A percentile compares a stretch with the other conserved stretches of the same genome.
Evolutionary conservation across 1,284 basidiomycete species (phyloP).

Genomic region (Ceratorhiza oryzae-sativae): DNA sequence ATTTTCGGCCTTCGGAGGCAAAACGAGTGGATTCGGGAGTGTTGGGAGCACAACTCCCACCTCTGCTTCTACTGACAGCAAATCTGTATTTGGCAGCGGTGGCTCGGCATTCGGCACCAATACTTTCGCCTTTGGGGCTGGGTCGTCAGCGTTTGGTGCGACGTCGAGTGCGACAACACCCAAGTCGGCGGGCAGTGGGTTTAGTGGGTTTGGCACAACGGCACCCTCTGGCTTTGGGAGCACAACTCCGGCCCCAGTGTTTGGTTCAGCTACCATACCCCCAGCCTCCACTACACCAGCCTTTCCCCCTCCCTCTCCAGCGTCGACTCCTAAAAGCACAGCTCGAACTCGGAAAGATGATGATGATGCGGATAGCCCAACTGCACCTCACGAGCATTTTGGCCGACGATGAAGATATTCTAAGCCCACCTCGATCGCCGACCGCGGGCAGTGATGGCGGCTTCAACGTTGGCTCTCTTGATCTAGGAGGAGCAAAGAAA

Average conservation of each 20-base stretch:
- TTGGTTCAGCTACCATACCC: neutral
- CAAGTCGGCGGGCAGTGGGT: neutral
- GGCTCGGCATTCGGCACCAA: slow-evolving; percentile 17
- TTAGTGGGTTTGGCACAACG: slow-evolving; percentile 14
- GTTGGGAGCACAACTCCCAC: slow-evolving; percentile 5
- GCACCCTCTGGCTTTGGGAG: neutral
- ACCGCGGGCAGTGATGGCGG: neutral
- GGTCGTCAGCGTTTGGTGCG: slow-evolving; percentile 5
- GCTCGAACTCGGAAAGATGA: neutral
- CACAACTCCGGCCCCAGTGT: slow-evolving; percentile 1
- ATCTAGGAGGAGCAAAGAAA: slow-evolving; percentile 9
- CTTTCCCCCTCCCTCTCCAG: slow-evolving; percentile 2
- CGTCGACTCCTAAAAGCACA: neutral
- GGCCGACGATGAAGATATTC: neutral
- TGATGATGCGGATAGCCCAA: neutral
- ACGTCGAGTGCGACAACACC: neutral
- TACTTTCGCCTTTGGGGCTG: slow-evolving; percentile 6
- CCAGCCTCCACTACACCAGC: neutral
- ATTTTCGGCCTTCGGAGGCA: slow-evolving; percentile 13
- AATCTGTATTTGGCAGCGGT: neutral
- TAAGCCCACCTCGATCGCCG: slow-evolving; percentile 18
- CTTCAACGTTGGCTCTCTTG: neutral
- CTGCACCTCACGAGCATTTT: neutral
- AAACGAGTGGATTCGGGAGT: slow-evolving; percentile 12
- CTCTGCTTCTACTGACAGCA: neutral